Evolutionary conservation across 1,139 yeast genomes (phyloP), one percentile per base, ranked within the genome.

Genomic region (Kodamaea ohmeri): DNA sequence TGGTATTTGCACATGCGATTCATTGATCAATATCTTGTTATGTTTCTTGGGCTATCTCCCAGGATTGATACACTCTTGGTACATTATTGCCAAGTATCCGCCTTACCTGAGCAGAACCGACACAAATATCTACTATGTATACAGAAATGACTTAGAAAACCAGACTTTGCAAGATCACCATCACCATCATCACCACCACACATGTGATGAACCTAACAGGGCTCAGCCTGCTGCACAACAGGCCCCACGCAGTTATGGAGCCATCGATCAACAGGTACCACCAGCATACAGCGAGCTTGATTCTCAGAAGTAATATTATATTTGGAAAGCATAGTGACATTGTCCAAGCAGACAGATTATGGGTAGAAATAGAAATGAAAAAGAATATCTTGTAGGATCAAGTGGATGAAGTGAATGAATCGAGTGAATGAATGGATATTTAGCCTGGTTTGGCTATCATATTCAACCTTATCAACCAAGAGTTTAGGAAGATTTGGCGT

Each of bases 1-100:
- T 40, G 89, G 89, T 1, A 40, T 80, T 24, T 80, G 86, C 46
- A 72, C 85, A 2, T 62, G 69, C 27, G 88, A 82, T 53, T 68
- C 82, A 8, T 55, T 80, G 12, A 76, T 83, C 43, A 82, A 81
- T 53, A 65, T 82, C 29, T 58, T 75, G 31, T 67, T 82, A 28
- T 76, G 80, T 42, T 45, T 78, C 17, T 58, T 82, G 24, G 89
- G 88, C 2, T 81, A 77, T 51, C 64, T 81, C 36, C 89, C 87
- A 1, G 89, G 89, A 6, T 71, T 81, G 45, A 75, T 80, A 28
- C 85, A 80, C 56, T 62, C 83, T 4, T 78, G 84, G 80, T 80
- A 78, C 52, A 76, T 80, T 49, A 79, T 80, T 35, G 69, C 78
- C 41, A 61, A 71, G 49, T 65, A 62, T 50, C 76, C 75, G 7